Evolutionary conservation across 352 stramenopile genomes (phyloP), one percentile per base, ranked within the genome.

Genomic region (Peronosclerospora sorghi): DNA sequence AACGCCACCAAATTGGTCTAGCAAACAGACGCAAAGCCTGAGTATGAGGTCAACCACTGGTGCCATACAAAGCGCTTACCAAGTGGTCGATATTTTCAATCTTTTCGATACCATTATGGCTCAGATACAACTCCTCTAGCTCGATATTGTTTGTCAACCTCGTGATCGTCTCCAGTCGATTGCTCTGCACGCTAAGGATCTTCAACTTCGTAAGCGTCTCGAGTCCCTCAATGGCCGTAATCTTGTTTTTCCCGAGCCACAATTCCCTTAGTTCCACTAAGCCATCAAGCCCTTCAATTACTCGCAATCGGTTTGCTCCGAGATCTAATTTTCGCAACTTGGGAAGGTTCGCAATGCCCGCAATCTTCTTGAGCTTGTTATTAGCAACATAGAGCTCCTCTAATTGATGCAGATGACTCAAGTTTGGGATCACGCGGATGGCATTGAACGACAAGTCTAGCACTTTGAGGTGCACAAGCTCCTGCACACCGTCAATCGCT

Each of bases 191-290:
- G 43, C 80, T 92, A 46, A 86, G 75, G 29, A 88, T 76, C 29
- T 69, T 78, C 14, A 99, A 65, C 45, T 95, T 96, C 5, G 58
- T 77, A 2, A 98, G 68, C 28, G 65, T 64, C 2, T 87, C 69
- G 10, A 97, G 62, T 1, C 77, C 80, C 32, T 86, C 45, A 35
- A 98, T 96, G 37, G 68, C 62, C 54, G 94, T 87, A 63, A 98
- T 98, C 56, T 98, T 98, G 73, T 98, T 98, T 52, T 98, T 98
- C 5, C 95, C 95, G 4, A 98, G 64, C 94, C 94, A 99, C 18
- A 99, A 65, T 55, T 98, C 83, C 61, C 97, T 85, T 5, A 99
- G 62, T 36, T 86, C 79, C 0, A 64, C 65, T 17, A 98, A 68
- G 13, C 75, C 68, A 15, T 90, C 64, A 4, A 99, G 52, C 19